Conservation (phyloP, 257 asterid species). For the Rubia yunnanensis region DNA sequence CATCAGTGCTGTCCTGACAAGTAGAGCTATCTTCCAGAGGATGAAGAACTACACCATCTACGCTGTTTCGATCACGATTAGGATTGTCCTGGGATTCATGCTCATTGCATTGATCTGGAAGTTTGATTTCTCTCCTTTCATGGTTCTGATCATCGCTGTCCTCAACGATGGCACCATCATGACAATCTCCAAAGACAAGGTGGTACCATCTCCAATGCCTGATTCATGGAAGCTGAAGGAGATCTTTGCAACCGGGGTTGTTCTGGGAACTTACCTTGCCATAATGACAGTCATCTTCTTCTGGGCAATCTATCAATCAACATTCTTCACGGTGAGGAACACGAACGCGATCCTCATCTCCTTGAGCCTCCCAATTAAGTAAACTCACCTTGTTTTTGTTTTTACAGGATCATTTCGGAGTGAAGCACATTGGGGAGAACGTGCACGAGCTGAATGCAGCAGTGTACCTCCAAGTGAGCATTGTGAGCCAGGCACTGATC, state of each 20-base stretch:
- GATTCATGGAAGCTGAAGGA: conserved; percentile 56
- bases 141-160: conserved; percentile 50
- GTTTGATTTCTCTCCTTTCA: conserved; percentile 54
- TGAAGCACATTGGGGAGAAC: conserved; percentile 26
- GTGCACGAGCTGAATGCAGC: conserved; percentile 35
- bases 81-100: conserved; percentile 44
- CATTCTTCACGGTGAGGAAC: conserved; percentile 38
- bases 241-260: conserved; percentile 47
- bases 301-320: conserved; percentile 33
- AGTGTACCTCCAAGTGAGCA: conserved; percentile 50
- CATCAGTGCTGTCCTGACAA: conserved; percentile 37
- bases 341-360: no score
- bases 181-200: conserved; percentile 57
- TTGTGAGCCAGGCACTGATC: conserved; percentile 52
- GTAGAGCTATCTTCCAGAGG: conserved; percentile 45
- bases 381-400: neutral
- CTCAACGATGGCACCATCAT: conserved; percentile 58
- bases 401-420: conserved; percentile 33
- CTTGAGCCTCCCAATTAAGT: neutral
- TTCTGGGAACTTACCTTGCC: conserved; percentile 51
- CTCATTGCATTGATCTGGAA: conserved; percentile 51
- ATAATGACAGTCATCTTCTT: conserved; percentile 53
- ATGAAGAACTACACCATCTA: conserved; percentile 48
- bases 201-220: conserved; percentile 49
- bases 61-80: conserved; percentile 46